Evolutionary conservation across 495 filamentous ascomycete genomes (phyloP).

Genomic region (Lophiotrema nucula): DNA sequence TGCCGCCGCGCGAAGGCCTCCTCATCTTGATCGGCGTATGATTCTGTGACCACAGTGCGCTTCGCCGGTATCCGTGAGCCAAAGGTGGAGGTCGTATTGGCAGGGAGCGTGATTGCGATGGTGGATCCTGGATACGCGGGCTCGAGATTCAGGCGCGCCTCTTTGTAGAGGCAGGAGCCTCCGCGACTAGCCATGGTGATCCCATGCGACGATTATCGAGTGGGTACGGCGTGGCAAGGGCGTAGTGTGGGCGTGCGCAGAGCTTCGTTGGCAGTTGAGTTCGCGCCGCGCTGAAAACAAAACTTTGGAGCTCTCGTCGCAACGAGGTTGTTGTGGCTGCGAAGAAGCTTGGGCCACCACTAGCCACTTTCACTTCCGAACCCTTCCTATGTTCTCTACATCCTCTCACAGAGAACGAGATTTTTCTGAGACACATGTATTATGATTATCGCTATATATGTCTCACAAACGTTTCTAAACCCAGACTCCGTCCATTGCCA

Average conservation of each 20-base stretch:
- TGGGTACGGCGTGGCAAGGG: no score
- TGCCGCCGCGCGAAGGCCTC: constrained; percentile 66
- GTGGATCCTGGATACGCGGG: constrained; percentile 65
- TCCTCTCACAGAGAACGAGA: no score
- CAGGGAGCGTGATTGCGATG: constrained; percentile 72
- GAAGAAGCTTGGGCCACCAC: no score
- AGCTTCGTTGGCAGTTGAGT: constrained; percentile 6
- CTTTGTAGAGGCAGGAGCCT: constrained; percentile 63
- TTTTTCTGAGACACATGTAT: no score
- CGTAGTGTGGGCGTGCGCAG: no score
- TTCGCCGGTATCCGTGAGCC: constrained; percentile 32
- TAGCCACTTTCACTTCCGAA: no score
- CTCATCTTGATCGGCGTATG: constrained; percentile 63
- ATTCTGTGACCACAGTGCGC: constrained; percentile 45
- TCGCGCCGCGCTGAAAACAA: constrained; percentile 27
- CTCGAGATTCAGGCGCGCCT: constrained; percentile 80
- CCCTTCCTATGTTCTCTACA: no score
- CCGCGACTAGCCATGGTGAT: constrained; percentile 37
- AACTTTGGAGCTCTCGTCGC: constrained; percentile 22
- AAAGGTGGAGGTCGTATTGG: constrained; percentile 43
- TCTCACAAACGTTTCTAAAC: no score
- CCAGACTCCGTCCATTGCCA: no score
- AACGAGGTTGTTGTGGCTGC: no score
- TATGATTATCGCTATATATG: no score
- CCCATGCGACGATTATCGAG: constrained; percentile 33